Conservation (phyloP, 2,329 filamentous ascomycete species). For the Epichloe bromicola region DNA sequence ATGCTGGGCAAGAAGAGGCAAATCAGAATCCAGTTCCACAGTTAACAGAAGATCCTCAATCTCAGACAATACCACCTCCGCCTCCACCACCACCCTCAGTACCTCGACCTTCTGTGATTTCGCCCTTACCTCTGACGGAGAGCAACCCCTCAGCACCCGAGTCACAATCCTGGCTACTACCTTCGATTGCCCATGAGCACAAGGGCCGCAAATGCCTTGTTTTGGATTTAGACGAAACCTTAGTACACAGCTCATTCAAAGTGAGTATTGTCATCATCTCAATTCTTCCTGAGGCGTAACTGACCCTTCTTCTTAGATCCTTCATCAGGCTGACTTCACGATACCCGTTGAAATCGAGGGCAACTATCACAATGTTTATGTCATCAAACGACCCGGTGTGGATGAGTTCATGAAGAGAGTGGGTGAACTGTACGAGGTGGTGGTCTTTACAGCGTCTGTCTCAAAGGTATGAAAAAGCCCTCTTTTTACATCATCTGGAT, state of each 20-base stretch:
- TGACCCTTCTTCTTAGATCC: slow-evolving; percentile 45
- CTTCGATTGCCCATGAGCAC: slow-evolving; percentile 67
- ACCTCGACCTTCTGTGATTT: slow-evolving; percentile 27
- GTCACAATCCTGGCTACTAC: slow-evolving; percentile 57
- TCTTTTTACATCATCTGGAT: slow-evolving; percentile 6
- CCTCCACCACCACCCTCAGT: slow-evolving; percentile 27
- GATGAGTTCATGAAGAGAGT: slow-evolving; percentile 99
- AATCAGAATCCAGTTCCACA: slow-evolving; percentile 29
- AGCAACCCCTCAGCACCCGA: slow-evolving; percentile 29
- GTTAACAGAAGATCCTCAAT: slow-evolving; percentile 23
- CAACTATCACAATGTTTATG: slow-evolving; percentile 98
- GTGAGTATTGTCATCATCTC: slow-evolving; percentile 20
- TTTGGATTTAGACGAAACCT: slow-evolving; percentile 86
- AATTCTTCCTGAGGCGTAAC: slow-evolving; percentile 3
- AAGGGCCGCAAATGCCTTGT: slow-evolving; percentile 88
- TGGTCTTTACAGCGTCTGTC: slow-evolving; percentile 96
- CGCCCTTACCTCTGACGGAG: slow-evolving; percentile 26
- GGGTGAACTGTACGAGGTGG: slow-evolving; percentile 93
- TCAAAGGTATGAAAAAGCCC: slow-evolving; percentile 56
- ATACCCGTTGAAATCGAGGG: slow-evolving; percentile 98
- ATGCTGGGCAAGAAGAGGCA: slow-evolving; percentile 40
- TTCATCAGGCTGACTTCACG: slow-evolving; percentile 96
- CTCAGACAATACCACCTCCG: slow-evolving; percentile 26
- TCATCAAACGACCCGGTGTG: slow-evolving; percentile 97
- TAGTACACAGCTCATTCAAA: slow-evolving; percentile 99